Evolutionary conservation across 306 rosid genomes (phyloP), one percentile per base, ranked within the genome.

Genomic region (Castanea crenata): DNA sequence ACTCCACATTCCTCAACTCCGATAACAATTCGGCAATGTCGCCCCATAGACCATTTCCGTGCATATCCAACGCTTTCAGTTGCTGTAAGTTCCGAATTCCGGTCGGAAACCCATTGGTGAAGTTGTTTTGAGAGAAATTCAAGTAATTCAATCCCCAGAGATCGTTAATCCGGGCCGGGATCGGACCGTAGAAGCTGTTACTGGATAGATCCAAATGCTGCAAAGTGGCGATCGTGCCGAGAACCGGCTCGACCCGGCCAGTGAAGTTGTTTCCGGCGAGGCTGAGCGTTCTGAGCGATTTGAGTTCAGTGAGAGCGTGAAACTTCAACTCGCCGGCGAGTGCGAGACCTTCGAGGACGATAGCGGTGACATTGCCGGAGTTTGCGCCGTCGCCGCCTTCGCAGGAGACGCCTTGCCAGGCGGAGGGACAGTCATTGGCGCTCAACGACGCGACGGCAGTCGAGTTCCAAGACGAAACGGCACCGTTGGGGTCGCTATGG

Each of bases 191-290:
- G 87, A 95, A 95, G 6, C 69, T 25, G 85, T 95, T 95, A 13
- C 67, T 8, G 0, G 99, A 95, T 55, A 95, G 97, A 95, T 95
- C 99, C 87, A 95, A 87, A 84, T 84, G 89, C 87, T 91, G 88
- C 75, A 95, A 85, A 3, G 94, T 79, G 6, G 88, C 52, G 56
- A 95, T 81, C 3, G 89, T 77, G 14, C 97, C 97, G 16, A 95
- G 74, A 3, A 91, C 83, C 5, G 99, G 99, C 0, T 91, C 92
- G 11, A 95, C 69, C 65, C 98, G 80, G 4, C 99, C 99, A 31
- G 92, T 78, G 85, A 95, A 95, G 38, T 35, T 32, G 70, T 95
- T 95, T 3, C 97, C 94, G 16, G 97, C 72, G 27, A 95, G 91
- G 12, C 85, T 89, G 29, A 95, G 91, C 38, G 88, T 95, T 52